Evolutionary conservation across 192 early-diverging fungal genomes (phyloP), one percentile per base, ranked within the genome.

Genomic region (Powellomyces hirtus): DNA sequence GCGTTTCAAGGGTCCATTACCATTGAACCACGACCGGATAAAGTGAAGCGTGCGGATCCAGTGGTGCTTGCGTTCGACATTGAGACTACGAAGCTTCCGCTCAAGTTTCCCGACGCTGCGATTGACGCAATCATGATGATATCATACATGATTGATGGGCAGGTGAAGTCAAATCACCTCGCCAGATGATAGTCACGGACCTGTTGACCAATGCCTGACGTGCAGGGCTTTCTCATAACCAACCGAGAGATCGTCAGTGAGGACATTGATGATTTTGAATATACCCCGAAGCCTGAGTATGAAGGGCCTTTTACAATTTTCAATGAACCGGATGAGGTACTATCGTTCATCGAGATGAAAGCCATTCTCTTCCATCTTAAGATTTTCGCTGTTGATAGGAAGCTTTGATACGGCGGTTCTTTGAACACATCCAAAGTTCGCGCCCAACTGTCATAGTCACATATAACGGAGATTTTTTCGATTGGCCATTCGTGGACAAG

Each of bases 41-140:
- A 91, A 31, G 93, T 97, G 31, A 86, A 92, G 78, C 92, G 93
- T 83, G 92, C 94, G 0, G 96, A 99, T 35, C 95, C 95, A 0
- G 91, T 98, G 0, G 88, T 98, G 0, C 67, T 98, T 33, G 97
- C 95, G 0, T 99, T 95, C 71, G 95, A 98, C 81, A 99, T 99
- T 59, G 97, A 99, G 79, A 96, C 94, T 0, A 95, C 96, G 33
- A 99, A 99, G 74, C 75, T 94, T 33, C 97, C 97, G 33, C 84
- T 99, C 33, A 98, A 97, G 77, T 99, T 99, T 64, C 97, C 97
- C 7, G 97, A 98, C 64, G 84, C 94, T 0, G 51, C 76, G 2
- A 88, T 89, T 33, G 97, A 99, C 73, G 86, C 85, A 38, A 93
- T 99, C 65, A 99, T 98, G 94, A 99, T 99, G 97, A 97, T 99